A percentile compares a stretch with the other conserved stretches of the same genome.
phyloP scores from a whole-genome alignment of 2,329 filamentous ascomycete genomes.

The Neoscytalidium dimidiatum region DNA sequence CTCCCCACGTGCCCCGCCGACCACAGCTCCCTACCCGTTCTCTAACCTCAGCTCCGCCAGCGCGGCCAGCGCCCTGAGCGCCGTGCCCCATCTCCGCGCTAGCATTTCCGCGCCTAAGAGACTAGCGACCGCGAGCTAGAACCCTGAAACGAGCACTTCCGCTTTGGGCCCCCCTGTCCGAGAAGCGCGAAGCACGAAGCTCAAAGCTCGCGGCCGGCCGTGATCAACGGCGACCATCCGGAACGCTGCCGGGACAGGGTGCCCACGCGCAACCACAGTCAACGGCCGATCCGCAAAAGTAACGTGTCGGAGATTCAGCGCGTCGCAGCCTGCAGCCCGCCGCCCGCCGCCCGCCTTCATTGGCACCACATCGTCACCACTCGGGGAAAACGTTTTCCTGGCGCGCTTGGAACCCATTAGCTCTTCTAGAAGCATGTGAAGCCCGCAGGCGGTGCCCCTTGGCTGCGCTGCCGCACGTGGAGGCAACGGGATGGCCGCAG shows the following conservation, averaged over 20 bases:
- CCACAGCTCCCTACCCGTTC: not conserved
- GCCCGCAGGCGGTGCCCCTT: not conserved
- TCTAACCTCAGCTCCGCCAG: too few species aligned
- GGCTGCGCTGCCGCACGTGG: slow-evolving; percentile 17
- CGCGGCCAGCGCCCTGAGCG: not conserved
- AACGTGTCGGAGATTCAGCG: not conserved
- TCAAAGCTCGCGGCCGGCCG: not conserved
- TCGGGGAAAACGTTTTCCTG: slow-evolving; percentile 14
- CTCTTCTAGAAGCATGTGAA: slow-evolving; percentile 20
- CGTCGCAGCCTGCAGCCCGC: not conserved
- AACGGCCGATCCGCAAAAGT: not conserved
- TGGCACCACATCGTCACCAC: not conserved
- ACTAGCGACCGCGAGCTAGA: not conserved
- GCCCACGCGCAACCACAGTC: not conserved
- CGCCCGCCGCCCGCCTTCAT: too few species aligned
- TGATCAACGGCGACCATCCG: not conserved
- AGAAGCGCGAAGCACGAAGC: too few species aligned
- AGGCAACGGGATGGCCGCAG: not conserved
- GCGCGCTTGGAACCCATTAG: not conserved
- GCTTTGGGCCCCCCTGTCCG: not conserved
- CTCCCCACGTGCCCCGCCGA: slow-evolving; percentile 1
- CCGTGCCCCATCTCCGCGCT: not conserved
- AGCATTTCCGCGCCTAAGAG: not conserved
- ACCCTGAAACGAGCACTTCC: slow-evolving; percentile 2
- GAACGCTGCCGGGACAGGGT: slow-evolving; percentile 7